These are phyloP conservation scores for Pseudozyma sp. DNA, from an alignment of 1,284 basidiomycete species.

Conservation along the genomic window DNA sequence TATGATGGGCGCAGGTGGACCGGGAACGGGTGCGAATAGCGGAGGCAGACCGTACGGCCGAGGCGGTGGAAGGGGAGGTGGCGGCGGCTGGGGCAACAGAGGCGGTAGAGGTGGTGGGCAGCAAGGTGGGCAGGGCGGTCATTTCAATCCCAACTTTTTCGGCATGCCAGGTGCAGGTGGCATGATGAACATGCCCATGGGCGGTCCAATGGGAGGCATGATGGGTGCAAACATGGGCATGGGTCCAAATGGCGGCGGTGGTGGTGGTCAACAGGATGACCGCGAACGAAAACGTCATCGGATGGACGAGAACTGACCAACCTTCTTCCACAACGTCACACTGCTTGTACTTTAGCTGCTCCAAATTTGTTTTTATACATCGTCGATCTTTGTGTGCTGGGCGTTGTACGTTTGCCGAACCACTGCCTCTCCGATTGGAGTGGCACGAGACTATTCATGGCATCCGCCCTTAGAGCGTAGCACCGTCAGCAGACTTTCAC, in stretches of 20 bases:
- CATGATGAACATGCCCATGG: conserved; percentile 49
- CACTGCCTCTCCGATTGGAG: too few relatives aligned
- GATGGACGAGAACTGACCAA: conserved; percentile 47
- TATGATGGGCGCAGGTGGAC: conserved; percentile 40
- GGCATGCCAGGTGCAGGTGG: conserved; percentile 25
- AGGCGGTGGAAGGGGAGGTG: conserved; percentile 26
- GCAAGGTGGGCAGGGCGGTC: conserved; percentile 30
- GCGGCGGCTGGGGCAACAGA: conserved; percentile 14
- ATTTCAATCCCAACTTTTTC: conserved; percentile 60
- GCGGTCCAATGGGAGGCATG: conserved; percentile 12
- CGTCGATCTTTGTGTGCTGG: too few relatives aligned
- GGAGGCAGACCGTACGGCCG: conserved; percentile 36
- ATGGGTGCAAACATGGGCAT: conserved; percentile 11
- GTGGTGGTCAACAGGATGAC: conserved; percentile 25
- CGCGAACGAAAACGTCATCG: conserved; percentile 55
- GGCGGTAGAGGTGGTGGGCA: background rate
- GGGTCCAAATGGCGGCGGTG: conserved; percentile 6
- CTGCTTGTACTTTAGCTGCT: conserved; percentile 6
- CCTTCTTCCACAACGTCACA: background rate
- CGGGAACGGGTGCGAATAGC: conserved; percentile 26
- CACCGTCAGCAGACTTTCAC: too few relatives aligned
- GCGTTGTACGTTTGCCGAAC: too few relatives aligned
- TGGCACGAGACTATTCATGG: too few relatives aligned
- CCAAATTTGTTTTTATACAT: too few relatives aligned
- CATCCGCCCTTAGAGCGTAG: too few relatives aligned